Evolutionary conservation across 139 green algal genomes (phyloP).

Genomic region (Nannochloris sp.): DNA sequence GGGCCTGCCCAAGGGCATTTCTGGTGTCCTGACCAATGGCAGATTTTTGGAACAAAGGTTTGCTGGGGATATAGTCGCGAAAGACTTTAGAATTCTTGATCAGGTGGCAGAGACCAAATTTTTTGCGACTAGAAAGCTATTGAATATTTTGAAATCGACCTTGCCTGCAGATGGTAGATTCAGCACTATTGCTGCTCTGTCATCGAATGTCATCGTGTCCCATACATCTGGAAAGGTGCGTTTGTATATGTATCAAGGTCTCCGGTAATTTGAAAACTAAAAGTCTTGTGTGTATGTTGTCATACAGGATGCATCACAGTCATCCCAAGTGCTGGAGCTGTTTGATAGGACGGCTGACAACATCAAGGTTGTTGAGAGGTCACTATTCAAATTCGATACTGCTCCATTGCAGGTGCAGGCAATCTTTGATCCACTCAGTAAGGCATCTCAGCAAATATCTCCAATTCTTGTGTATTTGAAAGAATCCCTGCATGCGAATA

Average conservation of each 20-base stretch:
- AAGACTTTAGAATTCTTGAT: slow-evolving; percentile 72
- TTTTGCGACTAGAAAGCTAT: not conserved
- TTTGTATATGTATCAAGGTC: not conserved
- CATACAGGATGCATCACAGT: too few species aligned
- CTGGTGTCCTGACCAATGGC: slow-evolving; percentile 61
- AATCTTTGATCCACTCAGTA: slow-evolving; percentile 61
- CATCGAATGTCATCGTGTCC: too few species aligned
- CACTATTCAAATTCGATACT: not conserved
- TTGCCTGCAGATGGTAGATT: too few species aligned
- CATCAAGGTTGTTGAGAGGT: too few species aligned
- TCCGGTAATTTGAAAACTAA: not conserved
- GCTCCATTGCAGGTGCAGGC: slow-evolving; percentile 37
- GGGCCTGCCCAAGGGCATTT: slow-evolving; percentile 25
- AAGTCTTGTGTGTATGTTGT: not conserved
- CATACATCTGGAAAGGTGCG: too few species aligned
- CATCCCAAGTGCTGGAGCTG: too few species aligned
- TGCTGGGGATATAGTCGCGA: slow-evolving; percentile 17
- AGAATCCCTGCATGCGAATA: slow-evolving; percentile 12
- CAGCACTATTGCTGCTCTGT: too few species aligned
- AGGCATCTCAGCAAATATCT: slow-evolving; percentile 23
- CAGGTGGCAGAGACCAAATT: not conserved
- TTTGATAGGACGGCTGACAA: too few species aligned
- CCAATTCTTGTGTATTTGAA: slow-evolving; percentile 44
- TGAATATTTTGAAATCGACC: not conserved
- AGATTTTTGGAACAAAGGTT: slow-evolving; percentile 21